Evolutionary conservation across 2,329 filamentous ascomycete genomes (phyloP).

Genomic region (Pyricularia pennisetigena): DNA sequence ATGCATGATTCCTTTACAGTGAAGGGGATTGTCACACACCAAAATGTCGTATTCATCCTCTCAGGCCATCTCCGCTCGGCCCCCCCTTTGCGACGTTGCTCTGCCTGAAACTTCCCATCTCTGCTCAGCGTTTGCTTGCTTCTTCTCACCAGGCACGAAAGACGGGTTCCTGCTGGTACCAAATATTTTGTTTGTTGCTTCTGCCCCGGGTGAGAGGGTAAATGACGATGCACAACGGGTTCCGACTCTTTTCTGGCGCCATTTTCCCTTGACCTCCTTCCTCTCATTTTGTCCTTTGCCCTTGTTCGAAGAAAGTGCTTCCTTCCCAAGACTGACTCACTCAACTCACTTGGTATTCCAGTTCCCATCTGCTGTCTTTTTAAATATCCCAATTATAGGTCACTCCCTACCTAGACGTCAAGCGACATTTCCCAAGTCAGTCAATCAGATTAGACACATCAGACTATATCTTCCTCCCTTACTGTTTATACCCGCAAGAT

Average conservation of each 20-base stretch:
- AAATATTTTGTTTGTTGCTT: background rate
- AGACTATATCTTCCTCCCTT: background rate
- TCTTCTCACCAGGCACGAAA: background rate
- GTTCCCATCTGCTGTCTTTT: background rate
- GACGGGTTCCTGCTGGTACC: background rate
- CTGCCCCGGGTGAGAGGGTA: background rate
- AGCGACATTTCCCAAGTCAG: background rate
- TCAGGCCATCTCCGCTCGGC: background rate
- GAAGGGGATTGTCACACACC: background rate
- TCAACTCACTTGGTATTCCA: background rate
- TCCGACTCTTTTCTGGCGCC: background rate
- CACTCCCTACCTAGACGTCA: too few species aligned
- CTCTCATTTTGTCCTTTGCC: background rate
- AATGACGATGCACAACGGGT: background rate
- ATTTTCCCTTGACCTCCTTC: background rate
- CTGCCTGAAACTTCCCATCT: background rate
- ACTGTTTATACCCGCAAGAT: background rate
- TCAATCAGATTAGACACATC: background rate
- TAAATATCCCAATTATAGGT: background rate
- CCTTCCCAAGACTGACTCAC: background rate
- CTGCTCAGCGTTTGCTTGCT: background rate
- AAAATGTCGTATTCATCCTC: background rate
- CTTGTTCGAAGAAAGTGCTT: background rate
- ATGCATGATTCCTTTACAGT: background rate
- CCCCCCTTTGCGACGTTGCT: background rate